A percentile compares a stretch with the other conserved stretches of the same genome.
phyloP scores from a whole-genome alignment of 2,329 filamentous ascomycete genomes.

The Phaeoacremonium minimum region DNA sequence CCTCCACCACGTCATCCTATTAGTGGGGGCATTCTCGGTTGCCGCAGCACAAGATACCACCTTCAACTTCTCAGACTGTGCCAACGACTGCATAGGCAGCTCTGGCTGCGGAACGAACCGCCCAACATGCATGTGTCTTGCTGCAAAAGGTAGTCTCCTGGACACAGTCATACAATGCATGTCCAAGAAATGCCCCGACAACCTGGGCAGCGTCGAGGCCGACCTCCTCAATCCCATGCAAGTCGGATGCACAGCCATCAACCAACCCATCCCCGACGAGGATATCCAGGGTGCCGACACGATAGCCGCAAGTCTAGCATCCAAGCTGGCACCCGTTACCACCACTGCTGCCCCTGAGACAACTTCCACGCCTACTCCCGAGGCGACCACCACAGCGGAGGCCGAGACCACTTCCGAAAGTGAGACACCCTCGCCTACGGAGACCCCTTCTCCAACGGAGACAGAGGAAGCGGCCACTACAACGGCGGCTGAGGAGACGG shows the following conservation, averaged over 20 bases:
- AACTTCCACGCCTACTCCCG: neutral
- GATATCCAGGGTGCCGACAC: constrained; percentile 4
- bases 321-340: neutral
- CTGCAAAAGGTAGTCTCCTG: constrained; percentile 6
- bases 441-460: constrained; percentile 1
- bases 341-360: neutral
- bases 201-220: neutral
- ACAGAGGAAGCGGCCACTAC: neutral
- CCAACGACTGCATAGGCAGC: constrained; percentile 2
- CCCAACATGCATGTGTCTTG: constrained; percentile 8
- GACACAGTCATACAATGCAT: constrained; percentile 3
- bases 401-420: neutral
- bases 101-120: constrained; percentile 7
- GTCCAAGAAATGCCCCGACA: constrained; percentile 4
- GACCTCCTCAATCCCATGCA: constrained; percentile 9
- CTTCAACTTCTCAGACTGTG: constrained; percentile 8
- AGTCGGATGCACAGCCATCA: constrained; percentile 7
- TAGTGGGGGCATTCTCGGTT: neutral
- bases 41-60: constrained; percentile 1
- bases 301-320: constrained; percentile 1
- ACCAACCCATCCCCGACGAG: constrained; percentile 5
- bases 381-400: neutral
- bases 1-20: neutral
- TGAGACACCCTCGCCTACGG: neutral
- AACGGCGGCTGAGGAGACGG: neutral